Percentiles rank a stretch among this genome's conserved stretches.
phyloP scores from a whole-genome alignment of 1,139 yeast genomes.

The Suzukiozyma palmioleophila region DNA sequence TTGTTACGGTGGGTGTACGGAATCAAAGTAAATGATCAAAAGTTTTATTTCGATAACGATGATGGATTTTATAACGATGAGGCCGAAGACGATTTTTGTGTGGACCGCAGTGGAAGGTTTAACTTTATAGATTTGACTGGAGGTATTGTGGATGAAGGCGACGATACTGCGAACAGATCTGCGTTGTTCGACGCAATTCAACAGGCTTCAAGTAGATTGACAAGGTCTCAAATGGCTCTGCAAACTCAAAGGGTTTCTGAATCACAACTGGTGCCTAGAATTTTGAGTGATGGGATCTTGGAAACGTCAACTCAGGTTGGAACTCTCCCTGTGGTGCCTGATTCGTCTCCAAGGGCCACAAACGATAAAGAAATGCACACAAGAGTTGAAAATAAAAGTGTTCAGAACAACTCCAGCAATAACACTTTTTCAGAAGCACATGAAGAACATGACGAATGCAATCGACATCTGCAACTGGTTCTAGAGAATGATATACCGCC shows the following conservation, averaged over 20 bases:
- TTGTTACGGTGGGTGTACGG: conserved; percentile 19
- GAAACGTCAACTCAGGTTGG: conserved; percentile 1
- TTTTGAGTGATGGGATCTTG: conserved; percentile 1
- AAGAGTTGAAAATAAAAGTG: too few species aligned
- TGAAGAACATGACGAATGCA: too few species aligned
- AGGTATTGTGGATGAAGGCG: background rate
- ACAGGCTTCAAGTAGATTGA: conserved; percentile 1
- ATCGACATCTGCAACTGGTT: too few species aligned
- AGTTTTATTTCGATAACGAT: conserved; percentile 22
- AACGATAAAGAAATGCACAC: too few species aligned
- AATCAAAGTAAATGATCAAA: conserved; percentile 15
- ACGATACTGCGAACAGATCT: background rate
- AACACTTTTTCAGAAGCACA: too few species aligned
- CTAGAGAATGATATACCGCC: too few species aligned
- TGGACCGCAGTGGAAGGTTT: conserved; percentile 1
- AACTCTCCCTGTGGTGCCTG: background rate
- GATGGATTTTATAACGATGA: conserved; percentile 10
- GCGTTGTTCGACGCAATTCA: conserved; percentile 3
- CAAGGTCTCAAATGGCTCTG: background rate
- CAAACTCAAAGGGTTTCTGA: background rate
- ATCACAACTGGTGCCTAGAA: background rate
- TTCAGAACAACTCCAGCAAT: too few species aligned
- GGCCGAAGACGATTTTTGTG: conserved; percentile 1
- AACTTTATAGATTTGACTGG: conserved; percentile 7
- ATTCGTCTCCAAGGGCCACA: too few species aligned